These are phyloP conservation scores for Batkoa obscura DNA, from an alignment of 371 early-diverging fungal genomes.

Conservation along the genomic window DNA sequence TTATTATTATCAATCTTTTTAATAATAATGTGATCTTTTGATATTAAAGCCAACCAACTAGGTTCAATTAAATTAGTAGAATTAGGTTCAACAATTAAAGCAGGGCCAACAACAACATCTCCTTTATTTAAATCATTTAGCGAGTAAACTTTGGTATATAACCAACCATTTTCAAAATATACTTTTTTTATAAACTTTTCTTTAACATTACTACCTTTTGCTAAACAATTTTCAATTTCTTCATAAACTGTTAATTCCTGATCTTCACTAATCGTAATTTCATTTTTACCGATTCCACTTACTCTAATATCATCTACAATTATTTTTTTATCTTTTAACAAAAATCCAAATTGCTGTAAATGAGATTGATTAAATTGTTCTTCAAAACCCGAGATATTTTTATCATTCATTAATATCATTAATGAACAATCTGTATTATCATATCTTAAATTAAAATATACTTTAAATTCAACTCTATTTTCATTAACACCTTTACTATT, in stretches of 20 bases:
- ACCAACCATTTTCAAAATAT: conserved; percentile 58
- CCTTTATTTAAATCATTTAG: conserved; percentile 43
- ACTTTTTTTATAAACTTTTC: conserved; percentile 21
- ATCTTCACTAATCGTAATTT: neutral
- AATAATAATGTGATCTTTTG: conserved; percentile 58
- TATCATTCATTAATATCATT: conserved; percentile 59
- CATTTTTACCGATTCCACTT: conserved; percentile 56
- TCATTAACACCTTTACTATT: conserved; percentile 42
- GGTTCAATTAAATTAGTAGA: conserved; percentile 79
- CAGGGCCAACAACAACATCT: conserved; percentile 55
- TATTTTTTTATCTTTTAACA: conserved; percentile 54
- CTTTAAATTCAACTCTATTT: conserved; percentile 28
- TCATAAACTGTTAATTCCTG: conserved; percentile 2
- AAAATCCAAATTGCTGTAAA: conserved; percentile 82
- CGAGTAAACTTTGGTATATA: conserved; percentile 50
- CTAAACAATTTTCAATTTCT: neutral
- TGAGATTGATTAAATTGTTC: conserved; percentile 43
- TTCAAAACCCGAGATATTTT: conserved; percentile 38
- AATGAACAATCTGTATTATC: conserved; percentile 86
- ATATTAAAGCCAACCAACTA: conserved; percentile 48
- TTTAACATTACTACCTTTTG: neutral
- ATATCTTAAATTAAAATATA: conserved; percentile 79
- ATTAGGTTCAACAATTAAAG: conserved; percentile 70
- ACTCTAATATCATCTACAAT: conserved; percentile 84
- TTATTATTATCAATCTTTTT: conserved; percentile 10